These are phyloP conservation scores for Cornus suecica DNA, from an alignment of 148 eudicot genomes.

Conservation along the genomic window DNA sequence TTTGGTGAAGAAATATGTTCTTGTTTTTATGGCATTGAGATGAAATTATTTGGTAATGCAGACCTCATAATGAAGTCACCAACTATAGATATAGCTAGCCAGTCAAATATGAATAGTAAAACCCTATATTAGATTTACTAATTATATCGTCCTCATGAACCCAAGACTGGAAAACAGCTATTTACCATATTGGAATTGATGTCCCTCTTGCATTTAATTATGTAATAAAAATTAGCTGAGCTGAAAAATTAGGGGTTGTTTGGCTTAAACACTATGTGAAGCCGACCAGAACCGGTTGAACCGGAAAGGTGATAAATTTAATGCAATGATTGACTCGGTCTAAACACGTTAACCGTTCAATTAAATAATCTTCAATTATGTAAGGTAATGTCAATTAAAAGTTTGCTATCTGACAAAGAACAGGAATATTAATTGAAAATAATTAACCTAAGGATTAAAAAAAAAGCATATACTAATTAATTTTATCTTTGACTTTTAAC, in stretches of 20 bases:
- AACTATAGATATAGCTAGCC: background rate
- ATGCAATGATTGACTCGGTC: slow-evolving; percentile 16
- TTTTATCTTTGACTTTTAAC: slow-evolving; percentile 14
- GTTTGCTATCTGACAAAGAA: background rate
- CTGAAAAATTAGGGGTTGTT: too few relatives aligned
- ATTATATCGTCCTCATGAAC: too few relatives aligned
- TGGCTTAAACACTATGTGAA: slow-evolving; percentile 7
- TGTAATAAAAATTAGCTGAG: too few relatives aligned
- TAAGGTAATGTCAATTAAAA: too few relatives aligned
- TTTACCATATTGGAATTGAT: background rate
- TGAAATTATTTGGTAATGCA: background rate
- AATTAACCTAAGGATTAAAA: background rate
- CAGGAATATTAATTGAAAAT: background rate
- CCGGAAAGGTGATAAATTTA: slow-evolving; percentile 4
- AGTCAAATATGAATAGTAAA: background rate
- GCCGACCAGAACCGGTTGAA: slow-evolving; percentile 13
- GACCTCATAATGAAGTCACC: background rate
- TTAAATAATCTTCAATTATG: background rate
- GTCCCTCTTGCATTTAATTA: background rate
- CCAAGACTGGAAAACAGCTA: background rate
- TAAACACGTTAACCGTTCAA: background rate
- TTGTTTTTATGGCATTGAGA: background rate
- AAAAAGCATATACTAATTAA: too few relatives aligned
- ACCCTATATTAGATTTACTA: background rate
- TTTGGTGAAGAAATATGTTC: too few relatives aligned